Evolutionary conservation across 805 yeast species (phyloP).

Genomic region (Scheffersomyces stipitis): DNA sequence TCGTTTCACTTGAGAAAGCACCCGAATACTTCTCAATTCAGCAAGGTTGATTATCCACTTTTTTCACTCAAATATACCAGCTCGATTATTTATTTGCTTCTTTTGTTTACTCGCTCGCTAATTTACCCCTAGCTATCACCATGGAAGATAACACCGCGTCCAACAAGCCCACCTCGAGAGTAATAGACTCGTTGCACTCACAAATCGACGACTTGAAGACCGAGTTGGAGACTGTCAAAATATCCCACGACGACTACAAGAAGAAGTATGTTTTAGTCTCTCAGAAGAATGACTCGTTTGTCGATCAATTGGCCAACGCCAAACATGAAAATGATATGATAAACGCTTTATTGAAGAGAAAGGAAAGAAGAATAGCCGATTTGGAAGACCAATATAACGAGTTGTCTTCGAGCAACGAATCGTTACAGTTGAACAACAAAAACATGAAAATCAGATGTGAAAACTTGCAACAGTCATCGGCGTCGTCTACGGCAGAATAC

Average conservation of each 20-base stretch:
- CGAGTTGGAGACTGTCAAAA: conserved; percentile 42
- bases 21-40: too few species aligned
- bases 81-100: too few species aligned
- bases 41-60: too few species aligned
- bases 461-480: conserved; percentile 47
- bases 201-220: conserved; percentile 44
- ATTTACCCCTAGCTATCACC: too few species aligned
- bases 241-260: conserved; percentile 46
- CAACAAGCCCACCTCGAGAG: conserved; percentile 25
- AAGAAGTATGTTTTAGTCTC: conserved; percentile 50
- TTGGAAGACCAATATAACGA: conserved; percentile 59
- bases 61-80: too few species aligned
- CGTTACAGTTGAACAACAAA: conserved; percentile 48
- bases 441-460: conserved; percentile 50
- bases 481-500: conserved; percentile 47
- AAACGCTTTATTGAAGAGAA: conserved; percentile 64
- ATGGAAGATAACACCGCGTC: conserved; percentile 1
- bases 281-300: conserved; percentile 51
- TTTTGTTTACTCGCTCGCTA: too few species aligned
- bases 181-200: conserved; percentile 56
- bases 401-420: conserved; percentile 46
- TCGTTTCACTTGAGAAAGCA: too few species aligned
- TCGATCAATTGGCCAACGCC: conserved; percentile 65
- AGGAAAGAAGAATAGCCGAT: conserved; percentile 66
- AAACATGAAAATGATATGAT: conserved; percentile 79